Conservation (phyloP, 2,329 filamentous ascomycete species). For the Calonectria hawksworthii region DNA sequence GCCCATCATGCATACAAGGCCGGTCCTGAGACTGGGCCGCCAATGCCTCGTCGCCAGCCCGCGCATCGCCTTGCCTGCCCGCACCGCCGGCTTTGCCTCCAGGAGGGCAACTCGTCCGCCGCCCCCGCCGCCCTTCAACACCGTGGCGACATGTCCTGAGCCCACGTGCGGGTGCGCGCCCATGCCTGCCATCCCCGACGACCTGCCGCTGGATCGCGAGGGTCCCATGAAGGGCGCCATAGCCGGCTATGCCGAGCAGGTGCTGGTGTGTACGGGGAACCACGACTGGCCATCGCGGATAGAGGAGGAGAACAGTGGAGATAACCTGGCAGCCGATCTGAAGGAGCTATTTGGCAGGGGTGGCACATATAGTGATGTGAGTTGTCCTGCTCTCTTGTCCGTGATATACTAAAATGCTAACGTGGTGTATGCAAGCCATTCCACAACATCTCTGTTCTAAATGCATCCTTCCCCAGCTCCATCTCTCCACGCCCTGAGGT, state of each 20-base stretch:
- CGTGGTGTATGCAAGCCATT: slow-evolving; percentile 72
- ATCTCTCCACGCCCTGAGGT: slow-evolving; percentile 58
- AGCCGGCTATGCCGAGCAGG: slow-evolving; percentile 82
- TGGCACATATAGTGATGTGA: slow-evolving; percentile 76
- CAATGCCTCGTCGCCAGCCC: slow-evolving; percentile 23
- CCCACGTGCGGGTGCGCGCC: slow-evolving; percentile 83
- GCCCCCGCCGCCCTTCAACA: slow-evolving; percentile 55
- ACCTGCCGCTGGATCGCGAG: slow-evolving; percentile 81
- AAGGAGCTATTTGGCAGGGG: slow-evolving; percentile 78
- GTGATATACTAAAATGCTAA: not conserved
- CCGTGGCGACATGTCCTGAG: slow-evolving; percentile 74
- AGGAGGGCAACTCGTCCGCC: slow-evolving; percentile 31
- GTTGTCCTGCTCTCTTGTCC: slow-evolving; percentile 34
- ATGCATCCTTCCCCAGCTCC: slow-evolving; percentile 79
- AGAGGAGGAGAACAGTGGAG: slow-evolving; percentile 80
- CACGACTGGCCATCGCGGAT: slow-evolving; percentile 87
- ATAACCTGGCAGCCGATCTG: slow-evolving; percentile 78
- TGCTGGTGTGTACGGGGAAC: slow-evolving; percentile 85
- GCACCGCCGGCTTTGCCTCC: slow-evolving; percentile 4
- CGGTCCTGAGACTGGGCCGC: slow-evolving; percentile 30
- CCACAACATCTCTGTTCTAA: slow-evolving; percentile 83
- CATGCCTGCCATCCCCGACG: slow-evolving; percentile 73
- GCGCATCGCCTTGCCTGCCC: not conserved
- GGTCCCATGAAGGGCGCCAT: slow-evolving; percentile 82
- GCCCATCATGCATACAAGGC: slow-evolving; percentile 34